Evolutionary conservation across 305 asterid genomes (phyloP), one percentile per base, ranked within the genome.

Genomic region (Solanum hybrid): DNA sequence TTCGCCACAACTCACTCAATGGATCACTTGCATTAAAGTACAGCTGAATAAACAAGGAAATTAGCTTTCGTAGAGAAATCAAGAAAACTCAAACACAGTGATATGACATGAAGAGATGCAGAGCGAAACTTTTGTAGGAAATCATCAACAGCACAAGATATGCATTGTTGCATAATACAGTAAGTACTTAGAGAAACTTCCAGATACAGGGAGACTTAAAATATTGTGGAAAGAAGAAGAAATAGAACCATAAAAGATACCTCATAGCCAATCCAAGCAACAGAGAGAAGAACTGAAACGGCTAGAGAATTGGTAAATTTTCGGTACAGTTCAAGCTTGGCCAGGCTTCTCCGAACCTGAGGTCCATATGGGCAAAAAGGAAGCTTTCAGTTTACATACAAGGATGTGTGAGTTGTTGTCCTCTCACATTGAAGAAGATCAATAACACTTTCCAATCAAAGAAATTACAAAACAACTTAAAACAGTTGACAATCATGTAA

Each of bases 261-360:
- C 98, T 96, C 99, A 91, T 96, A 97, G 81, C 99, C 99, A 79
- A 97, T 95, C 99, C 99, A 97, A 88, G 97, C 99, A 89, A 97
- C 98, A 38, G 99, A 96, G 76, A 97, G 93, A 88, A 97, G 92
- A 91, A 96, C 96, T 37, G 98, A 93, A 51, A 96, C 93, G 60
- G 99, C 99, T 46, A 97, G 92, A 89, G 98, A 86, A 89, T 97
- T 97, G 56, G 96, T 94, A 88, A 94, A 93, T 89, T 93, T 94
- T 86, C 96, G 92, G 88, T 94, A 94, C 78, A 94, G 94, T 92
- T 94, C 95, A 89, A 94, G 96, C 90, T 94, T 94, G 81, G 95
- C 98, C 94, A 94, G 91, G 93, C 99, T 96, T 93, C 98, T 94
- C 17, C 98, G 97, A 80, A 95, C 93, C 99, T 97, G 92, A 80